Evolutionary conservation across 2,329 filamentous ascomycete genomes (phyloP).

Genomic region (Sclerotinia trifoliorum): DNA sequence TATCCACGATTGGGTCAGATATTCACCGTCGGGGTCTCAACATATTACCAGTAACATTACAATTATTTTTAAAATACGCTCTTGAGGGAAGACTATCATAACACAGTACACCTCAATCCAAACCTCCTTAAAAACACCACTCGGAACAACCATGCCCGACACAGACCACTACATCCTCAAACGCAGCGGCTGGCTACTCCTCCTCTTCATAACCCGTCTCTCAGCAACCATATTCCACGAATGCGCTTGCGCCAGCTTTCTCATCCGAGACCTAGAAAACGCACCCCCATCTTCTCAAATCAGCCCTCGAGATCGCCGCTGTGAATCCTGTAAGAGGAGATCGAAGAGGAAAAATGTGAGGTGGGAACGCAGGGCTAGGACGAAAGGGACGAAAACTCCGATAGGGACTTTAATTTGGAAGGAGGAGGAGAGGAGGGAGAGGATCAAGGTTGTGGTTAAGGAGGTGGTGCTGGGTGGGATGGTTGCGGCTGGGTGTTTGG

Average conservation of each 20-base stretch:
- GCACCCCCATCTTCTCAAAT: background rate
- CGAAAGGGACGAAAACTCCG: background rate
- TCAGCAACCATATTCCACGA: background rate
- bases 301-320: background rate
- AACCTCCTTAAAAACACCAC: background rate
- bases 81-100: too few relatives aligned
- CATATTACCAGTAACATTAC: background rate
- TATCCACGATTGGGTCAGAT: background rate
- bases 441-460: background rate
- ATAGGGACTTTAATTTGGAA: background rate
- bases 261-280: background rate
- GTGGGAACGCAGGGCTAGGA: background rate
- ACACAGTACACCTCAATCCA: background rate
- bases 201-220: constrained; percentile 1
- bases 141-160: background rate
- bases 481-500: background rate
- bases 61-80: background rate
- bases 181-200: constrained; percentile 17
- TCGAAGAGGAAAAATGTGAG: background rate
- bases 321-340: background rate
- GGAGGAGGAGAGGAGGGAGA: background rate
- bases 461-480: background rate
- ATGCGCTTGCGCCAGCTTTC: background rate
- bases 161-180: constrained; percentile 3
- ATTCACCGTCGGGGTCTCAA: background rate